These are phyloP conservation scores for Coemansia sp. DNA, from an alignment of 192 early-diverging fungal species.

Conservation along the genomic window DNA sequence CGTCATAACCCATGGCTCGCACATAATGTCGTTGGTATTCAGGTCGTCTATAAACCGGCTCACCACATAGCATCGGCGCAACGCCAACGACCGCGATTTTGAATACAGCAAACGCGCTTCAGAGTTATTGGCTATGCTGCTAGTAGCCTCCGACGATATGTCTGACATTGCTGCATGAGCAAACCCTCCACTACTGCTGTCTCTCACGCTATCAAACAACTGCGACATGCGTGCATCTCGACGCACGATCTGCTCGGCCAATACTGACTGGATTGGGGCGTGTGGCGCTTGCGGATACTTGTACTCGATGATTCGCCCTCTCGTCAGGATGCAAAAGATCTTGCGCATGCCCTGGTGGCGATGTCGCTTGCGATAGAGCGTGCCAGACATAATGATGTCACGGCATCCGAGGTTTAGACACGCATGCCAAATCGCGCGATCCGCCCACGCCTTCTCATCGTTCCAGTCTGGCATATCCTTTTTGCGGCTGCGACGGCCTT, in stretches of 20 bases:
- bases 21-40: conserved; percentile 44
- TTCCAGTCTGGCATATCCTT: conserved; percentile 35
- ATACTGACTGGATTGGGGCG: conserved; percentile 21
- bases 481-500: conserved; percentile 33
- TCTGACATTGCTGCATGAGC: background rate
- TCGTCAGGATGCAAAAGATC: conserved; percentile 54
- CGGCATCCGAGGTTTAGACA: conserved; percentile 55
- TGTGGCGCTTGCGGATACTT: conserved; percentile 24
- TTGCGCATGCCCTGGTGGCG: conserved; percentile 52
- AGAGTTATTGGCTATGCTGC: conserved; percentile 15
- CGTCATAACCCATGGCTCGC: conserved; percentile 57
- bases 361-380: conserved; percentile 54
- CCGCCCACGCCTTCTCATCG: conserved; percentile 50
- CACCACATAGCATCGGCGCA: conserved; percentile 53
- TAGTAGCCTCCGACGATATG: conserved; percentile 13
- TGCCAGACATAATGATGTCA: conserved; percentile 43
- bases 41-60: conserved; percentile 49
- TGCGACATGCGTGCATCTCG: conserved; percentile 25
- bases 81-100: conserved; percentile 33
- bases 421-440: conserved; percentile 51
- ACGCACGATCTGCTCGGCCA: conserved; percentile 22
- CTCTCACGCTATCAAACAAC: conserved; percentile 17
- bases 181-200: background rate
- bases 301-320: conserved; percentile 51
- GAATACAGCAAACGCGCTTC: conserved; percentile 27